Percentiles rank a stretch among this genome's conserved stretches.
phyloP scores from a whole-genome alignment of 2,329 filamentous ascomycete genomes.

The Hypoxylon sp. region DNA sequence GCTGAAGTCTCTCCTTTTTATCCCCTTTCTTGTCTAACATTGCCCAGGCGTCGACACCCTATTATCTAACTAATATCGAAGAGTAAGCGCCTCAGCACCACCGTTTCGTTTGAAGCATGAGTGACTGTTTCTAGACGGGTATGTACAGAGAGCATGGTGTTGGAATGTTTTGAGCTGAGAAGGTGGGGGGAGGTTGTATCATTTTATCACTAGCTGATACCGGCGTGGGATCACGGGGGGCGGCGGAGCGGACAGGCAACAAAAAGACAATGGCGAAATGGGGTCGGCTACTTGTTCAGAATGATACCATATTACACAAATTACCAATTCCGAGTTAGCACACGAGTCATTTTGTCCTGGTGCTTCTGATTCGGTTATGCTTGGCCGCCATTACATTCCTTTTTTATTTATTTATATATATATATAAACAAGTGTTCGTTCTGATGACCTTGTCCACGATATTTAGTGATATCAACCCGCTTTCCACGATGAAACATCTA shows the following conservation, averaged over 20 bases:
- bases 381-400: no score
- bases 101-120: conserved; percentile 1
- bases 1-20: not conserved
- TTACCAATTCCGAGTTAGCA: not conserved
- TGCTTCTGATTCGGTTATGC: not conserved
- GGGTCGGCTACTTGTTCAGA: conserved; percentile 29
- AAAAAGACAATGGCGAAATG: conserved; percentile 19
- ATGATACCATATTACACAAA: conserved; percentile 34
- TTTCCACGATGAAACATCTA: no score
- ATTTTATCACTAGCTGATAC: conserved; percentile 9
- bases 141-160: conserved; percentile 5
- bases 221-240: conserved; percentile 2
- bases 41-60: conserved; percentile 6
- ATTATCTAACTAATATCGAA: conserved; percentile 23
- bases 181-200: conserved; percentile 5
- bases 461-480: no score
- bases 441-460: no score
- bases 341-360: not conserved
- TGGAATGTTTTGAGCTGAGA: not conserved
- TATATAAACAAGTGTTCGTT: no score
- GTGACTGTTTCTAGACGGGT: conserved; percentile 10
- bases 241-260: conserved; percentile 6
- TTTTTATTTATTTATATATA: no score
- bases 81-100: conserved; percentile 3
- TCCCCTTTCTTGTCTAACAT: conserved; percentile 12